A percentile compares a stretch with the other conserved stretches of the same genome.
These are phyloP conservation scores for Cucurbita ficifolia DNA, from an alignment of 306 rosid species.

Conservation along the genomic window DNA sequence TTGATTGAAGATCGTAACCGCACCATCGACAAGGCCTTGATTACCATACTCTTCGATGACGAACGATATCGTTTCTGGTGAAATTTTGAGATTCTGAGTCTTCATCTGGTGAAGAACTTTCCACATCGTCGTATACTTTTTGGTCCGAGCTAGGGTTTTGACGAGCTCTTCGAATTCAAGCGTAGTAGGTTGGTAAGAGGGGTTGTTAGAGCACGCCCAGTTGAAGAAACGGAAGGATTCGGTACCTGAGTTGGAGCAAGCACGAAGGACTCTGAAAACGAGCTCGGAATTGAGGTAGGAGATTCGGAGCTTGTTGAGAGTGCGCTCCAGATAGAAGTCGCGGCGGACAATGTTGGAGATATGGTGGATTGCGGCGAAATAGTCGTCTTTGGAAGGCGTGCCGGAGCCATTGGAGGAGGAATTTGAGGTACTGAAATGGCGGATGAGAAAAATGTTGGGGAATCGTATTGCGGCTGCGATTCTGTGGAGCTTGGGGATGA, in stretches of 20 bases:
- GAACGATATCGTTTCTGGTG: conserved; percentile 49
- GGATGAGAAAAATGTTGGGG: background rate
- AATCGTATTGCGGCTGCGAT: background rate
- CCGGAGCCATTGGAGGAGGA: conserved; percentile 7
- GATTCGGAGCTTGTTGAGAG: conserved; percentile 73
- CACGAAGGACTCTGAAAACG: conserved; percentile 78
- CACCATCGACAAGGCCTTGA: conserved; percentile 55
- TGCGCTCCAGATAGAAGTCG: conserved; percentile 82
- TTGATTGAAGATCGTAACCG: conserved; percentile 62
- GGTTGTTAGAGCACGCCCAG: conserved; percentile 59
- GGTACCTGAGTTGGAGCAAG: conserved; percentile 41
- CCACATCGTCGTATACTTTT: conserved; percentile 76
- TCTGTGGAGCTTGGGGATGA: too few species aligned
- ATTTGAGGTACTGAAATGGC: background rate
- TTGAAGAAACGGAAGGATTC: conserved; percentile 80
- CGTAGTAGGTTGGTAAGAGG: conserved; percentile 61
- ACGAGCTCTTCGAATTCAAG: conserved; percentile 71
- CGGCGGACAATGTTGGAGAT: conserved; percentile 77
- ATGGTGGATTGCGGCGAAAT: conserved; percentile 75
- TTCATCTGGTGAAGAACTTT: conserved; percentile 46
- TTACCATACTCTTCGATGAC: conserved; percentile 56
- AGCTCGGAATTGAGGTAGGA: conserved; percentile 58
- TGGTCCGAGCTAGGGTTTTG: conserved; percentile 48
- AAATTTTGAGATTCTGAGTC: conserved; percentile 29
- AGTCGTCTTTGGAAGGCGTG: conserved; percentile 36